Base-by-base conservation (phyloP, 75 land plant genomes). In the Gnetum montanum region DNA sequence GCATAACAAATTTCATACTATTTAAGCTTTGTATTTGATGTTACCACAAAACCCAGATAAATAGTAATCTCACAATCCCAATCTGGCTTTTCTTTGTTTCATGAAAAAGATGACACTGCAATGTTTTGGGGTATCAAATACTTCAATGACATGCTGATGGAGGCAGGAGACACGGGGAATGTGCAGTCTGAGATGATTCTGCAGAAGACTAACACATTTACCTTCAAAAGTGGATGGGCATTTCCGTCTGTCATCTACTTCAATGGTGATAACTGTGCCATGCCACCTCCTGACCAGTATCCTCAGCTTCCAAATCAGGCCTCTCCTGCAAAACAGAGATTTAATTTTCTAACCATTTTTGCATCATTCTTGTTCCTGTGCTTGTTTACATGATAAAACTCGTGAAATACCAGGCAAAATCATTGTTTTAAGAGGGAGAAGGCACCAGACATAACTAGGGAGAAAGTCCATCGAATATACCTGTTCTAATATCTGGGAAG, bases 111-210 rank as follows among this genome's bases (percentile, higher is more conserved):
- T 74, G 84, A 82, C 55, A 74, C 85, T 30, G 85, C 85, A 33
- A 63, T 80, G 67, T 61, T 82, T 11, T 79, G 85, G 85, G 85
- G 85, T 31, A 50, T 82, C 28, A 82, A 82, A 60, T 79, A 46
- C 49, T 82, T 66, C 74, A 82, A 82, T 19, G 85, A 82, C 33
- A 10, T 69, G 57, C 68, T 82, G 28, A 65, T 80, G 84, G 51
- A 82, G 38, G 85, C 78, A 12, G 85, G 83, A 1, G 55, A 57
- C 4, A 35, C 53, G 25, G 83, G 83, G 29, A 80, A 80, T 57
- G 83, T 80, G 31, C 85, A 82, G 53, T 82, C 85, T 24, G 84
- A 79, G 44, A 0, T 82, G 11, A 66, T 79, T 44, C 71, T 81
- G 46, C 47, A 37, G 43, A 78, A 81, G 60, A 69, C 72, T 28